Conservation (phyloP, 306 rosid species). For the Prinsepia uniflora region DNA sequence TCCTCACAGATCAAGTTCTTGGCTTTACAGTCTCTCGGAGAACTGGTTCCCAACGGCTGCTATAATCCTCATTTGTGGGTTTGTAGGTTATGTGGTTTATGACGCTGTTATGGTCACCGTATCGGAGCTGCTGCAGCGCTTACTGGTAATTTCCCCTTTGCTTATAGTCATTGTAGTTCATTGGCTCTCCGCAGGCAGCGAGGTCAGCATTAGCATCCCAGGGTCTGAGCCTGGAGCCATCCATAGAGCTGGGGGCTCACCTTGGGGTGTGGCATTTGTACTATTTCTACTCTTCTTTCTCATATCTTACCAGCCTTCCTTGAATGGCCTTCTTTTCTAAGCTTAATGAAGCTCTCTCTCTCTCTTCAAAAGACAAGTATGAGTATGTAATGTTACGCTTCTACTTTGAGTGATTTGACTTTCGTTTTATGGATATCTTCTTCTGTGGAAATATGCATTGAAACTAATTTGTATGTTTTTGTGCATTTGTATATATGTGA, state of each 20-base stretch:
- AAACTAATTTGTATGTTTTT: not conserved
- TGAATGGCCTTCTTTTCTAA: conserved; percentile 38
- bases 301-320: conserved; percentile 65
- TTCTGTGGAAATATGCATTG: not conserved
- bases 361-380: not conserved
- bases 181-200: conserved; percentile 63
- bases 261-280: conserved; percentile 72
- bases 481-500: too few relatives aligned
- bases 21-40: conserved; percentile 45
- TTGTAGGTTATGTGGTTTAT: conserved; percentile 47
- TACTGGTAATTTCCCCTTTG: conserved; percentile 66
- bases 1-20: conserved; percentile 29
- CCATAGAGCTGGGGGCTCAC: conserved; percentile 68
- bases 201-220: conserved; percentile 53
- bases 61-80: conserved; percentile 34
- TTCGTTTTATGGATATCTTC: not conserved
- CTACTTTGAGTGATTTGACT: not conserved
- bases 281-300: conserved; percentile 50
- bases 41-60: conserved; percentile 45
- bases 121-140: conserved; percentile 56
- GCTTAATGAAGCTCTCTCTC: not conserved
- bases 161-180: conserved; percentile 58
- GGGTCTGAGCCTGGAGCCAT: conserved; percentile 71
- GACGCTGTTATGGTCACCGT: conserved; percentile 64
- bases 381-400: not conserved